These are phyloP conservation scores for Blastocystis sp. DNA, from an alignment of 352 stramenopile species.

Conservation along the genomic window DNA sequence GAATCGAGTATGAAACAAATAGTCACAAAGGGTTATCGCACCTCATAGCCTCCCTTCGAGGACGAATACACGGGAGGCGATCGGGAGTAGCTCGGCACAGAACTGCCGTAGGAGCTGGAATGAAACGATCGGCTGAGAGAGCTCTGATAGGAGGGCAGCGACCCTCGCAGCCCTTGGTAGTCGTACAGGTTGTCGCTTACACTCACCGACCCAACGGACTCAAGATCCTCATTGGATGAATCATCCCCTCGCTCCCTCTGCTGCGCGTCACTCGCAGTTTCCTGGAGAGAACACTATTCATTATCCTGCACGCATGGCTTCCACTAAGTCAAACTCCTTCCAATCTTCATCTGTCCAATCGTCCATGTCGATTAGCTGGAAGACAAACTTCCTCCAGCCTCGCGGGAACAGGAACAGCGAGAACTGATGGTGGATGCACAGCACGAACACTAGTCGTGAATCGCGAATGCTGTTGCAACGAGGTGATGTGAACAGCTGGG, in stretches of 20 bases:
- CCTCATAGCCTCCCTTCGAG: not conserved
- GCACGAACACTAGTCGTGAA: constrained; percentile 39
- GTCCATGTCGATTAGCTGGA: constrained; percentile 45
- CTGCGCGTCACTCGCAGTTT: not conserved
- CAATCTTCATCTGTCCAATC: constrained; percentile 54
- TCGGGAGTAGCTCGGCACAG: not conserved
- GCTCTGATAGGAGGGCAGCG: not conserved
- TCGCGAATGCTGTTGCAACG: not conserved
- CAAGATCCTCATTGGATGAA: constrained; percentile 3
- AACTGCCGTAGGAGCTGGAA: not conserved
- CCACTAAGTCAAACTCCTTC: constrained; percentile 37
- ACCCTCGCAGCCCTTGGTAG: constrained; percentile 51
- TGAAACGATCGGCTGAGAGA: not conserved
- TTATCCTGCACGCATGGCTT: not conserved
- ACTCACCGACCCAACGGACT: not conserved
- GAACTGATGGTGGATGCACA: constrained; percentile 58
- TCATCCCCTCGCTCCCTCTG: not conserved
- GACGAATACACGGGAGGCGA: not conserved
- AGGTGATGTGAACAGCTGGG: constrained; percentile 17
- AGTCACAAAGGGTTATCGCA: not conserved
- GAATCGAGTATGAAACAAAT: not conserved
- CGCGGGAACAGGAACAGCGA: constrained; percentile 56
- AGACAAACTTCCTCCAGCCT: constrained; percentile 59
- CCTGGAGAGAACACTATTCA: not conserved
- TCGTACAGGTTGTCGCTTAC: constrained; percentile 26